Evolutionary conservation across 176 grass and related monocot species (phyloP).

Genomic region (Lolium rigidum): DNA sequence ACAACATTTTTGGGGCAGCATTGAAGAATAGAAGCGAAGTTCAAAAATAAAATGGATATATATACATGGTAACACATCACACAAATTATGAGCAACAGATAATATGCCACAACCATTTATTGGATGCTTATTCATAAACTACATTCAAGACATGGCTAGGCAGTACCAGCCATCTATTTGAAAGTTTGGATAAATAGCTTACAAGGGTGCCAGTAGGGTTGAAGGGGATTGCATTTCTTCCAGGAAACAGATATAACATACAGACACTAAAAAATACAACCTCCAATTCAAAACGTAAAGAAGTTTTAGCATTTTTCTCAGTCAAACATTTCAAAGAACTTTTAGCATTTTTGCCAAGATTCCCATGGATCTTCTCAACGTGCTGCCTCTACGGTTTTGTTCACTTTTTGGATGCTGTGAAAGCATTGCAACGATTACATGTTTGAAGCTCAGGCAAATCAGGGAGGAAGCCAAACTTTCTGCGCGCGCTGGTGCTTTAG

Average conservation of each 20-base stretch:
- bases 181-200: neutral
- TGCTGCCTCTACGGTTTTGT: neutral
- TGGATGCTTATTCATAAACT: conserved; percentile 26
- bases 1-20: neutral
- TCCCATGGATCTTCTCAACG: neutral
- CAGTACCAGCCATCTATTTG: neutral
- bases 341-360: neutral
- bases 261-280: neutral
- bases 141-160: neutral
- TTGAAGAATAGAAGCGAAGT: conserved; percentile 23
- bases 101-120: neutral
- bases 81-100: neutral
- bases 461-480: neutral
- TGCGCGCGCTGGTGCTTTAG: neutral
- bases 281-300: neutral
- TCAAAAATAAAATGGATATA: neutral
- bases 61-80: conserved; percentile 6
- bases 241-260: conserved; percentile 5
- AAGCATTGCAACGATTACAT: neutral
- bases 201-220: neutral
- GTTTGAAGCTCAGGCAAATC: neutral
- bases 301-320: neutral
- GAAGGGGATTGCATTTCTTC: neutral
- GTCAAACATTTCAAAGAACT: neutral
- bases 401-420: neutral